phyloP scores from a whole-genome alignment of 139 green algal genomes.

The Closterium sp. region DNA sequence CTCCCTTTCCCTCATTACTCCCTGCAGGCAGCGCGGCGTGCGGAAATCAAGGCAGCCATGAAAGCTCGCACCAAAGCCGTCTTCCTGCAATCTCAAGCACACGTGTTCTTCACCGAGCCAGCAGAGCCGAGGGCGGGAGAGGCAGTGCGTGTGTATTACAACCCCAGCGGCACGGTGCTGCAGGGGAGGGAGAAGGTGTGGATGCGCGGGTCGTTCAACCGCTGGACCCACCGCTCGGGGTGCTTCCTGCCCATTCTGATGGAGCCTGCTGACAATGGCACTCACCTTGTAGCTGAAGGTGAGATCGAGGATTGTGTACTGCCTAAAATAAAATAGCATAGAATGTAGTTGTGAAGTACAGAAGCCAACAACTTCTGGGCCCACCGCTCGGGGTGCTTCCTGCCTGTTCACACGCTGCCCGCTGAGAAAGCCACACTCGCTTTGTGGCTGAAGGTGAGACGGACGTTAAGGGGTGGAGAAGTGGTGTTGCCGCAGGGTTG shows the following conservation, averaged over 20 bases:
- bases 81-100: conserved; percentile 41
- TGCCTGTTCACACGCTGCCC: conserved; percentile 21
- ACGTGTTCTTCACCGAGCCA: conserved; percentile 44
- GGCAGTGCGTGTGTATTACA: conserved; percentile 79
- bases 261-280: background rate
- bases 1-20: background rate
- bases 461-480: too few species aligned
- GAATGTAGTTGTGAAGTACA: too few species aligned
- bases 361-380: too few species aligned
- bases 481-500: too few species aligned
- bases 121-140: conserved; percentile 6
- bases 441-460: conserved; percentile 30
- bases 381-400: conserved; percentile 23
- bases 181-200: conserved; percentile 76
- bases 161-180: conserved; percentile 82
- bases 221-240: conserved; percentile 58
- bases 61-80: background rate
- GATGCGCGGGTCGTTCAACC: conserved; percentile 80
- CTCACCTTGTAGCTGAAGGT: conserved; percentile 39
- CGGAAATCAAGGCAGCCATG: conserved; percentile 32
- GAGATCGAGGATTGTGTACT: conserved; percentile 70
- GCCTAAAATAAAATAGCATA: too few species aligned
- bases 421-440: background rate
- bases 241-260: conserved; percentile 42
- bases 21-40: background rate